Conservation (phyloP, 192 early-diverging fungal genomes). For the Linnemannia exigua region DNA sequence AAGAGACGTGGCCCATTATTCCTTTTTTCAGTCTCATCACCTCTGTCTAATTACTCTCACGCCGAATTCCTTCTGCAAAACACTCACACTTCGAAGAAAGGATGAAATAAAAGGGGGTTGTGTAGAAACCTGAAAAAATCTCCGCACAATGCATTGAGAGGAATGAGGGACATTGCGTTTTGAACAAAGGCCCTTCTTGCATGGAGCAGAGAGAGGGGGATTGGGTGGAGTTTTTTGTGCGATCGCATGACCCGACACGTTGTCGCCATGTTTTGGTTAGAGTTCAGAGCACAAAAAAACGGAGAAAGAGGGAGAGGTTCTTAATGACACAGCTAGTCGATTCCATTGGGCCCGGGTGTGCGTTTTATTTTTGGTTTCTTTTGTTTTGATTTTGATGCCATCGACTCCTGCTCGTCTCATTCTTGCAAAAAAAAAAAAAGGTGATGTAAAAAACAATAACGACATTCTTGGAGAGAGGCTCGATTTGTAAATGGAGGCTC, state of each 20-base stretch:
- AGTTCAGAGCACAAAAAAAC: background rate
- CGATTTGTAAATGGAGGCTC: background rate
- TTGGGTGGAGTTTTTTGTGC: constrained; percentile 6
- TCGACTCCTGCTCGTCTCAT: background rate
- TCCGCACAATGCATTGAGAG: background rate
- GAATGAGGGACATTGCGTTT: background rate
- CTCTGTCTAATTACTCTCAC: background rate
- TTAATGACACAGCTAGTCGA: background rate
- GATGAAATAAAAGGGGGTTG: too few species aligned
- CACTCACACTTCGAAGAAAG: too few species aligned
- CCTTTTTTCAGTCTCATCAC: background rate
- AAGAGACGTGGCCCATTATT: background rate
- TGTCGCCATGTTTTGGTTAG: constrained; percentile 26
- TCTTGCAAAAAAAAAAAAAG: background rate
- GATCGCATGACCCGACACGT: constrained; percentile 28
- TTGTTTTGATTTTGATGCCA: background rate
- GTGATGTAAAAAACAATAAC: constrained; percentile 1
- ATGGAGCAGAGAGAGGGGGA: background rate
- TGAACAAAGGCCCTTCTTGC: background rate
- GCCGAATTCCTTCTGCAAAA: background rate
- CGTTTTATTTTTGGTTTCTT: background rate
- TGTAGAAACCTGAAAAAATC: too few species aligned
- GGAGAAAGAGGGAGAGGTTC: background rate
- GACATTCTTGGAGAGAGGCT: background rate
- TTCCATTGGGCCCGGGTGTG: background rate